phyloP scores from a whole-genome alignment of 805 yeast species.

The Wickerhamomyces hampshirensis region DNA sequence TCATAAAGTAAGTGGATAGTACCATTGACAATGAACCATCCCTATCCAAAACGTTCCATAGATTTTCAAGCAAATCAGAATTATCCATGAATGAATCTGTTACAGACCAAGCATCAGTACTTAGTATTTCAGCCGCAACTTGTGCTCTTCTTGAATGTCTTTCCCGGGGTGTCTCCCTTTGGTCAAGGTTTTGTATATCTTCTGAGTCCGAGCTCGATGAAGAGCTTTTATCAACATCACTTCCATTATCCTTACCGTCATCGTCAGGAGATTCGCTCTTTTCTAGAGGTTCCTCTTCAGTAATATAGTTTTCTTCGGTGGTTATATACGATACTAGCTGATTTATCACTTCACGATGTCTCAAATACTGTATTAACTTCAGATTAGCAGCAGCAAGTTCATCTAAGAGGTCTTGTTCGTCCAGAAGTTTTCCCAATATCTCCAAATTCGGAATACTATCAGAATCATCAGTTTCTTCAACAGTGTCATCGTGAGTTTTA shows the following conservation, averaged over 20 bases:
- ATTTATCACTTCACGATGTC: conserved; percentile 70
- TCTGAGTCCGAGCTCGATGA: conserved; percentile 28
- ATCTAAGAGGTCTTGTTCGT: conserved; percentile 69
- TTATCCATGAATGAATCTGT: conserved; percentile 86
- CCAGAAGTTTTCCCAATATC: conserved; percentile 55
- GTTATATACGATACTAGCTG: conserved; percentile 66
- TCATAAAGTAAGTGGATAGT: conserved; percentile 84
- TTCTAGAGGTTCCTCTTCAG: conserved; percentile 1
- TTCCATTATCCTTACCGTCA: conserved; percentile 21
- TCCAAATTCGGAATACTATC: conserved; percentile 36
- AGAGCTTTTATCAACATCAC: conserved; percentile 18
- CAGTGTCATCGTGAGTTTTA: conserved; percentile 22
- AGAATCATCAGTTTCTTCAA: conserved; percentile 28
- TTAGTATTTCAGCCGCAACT: conserved; percentile 81
- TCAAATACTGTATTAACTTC: conserved; percentile 70
- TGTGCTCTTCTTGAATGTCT: conserved; percentile 45
- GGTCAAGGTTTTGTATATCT: conserved; percentile 20
- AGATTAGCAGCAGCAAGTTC: conserved; percentile 70
- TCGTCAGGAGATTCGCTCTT: conserved; percentile 1
- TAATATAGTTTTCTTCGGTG: conserved; percentile 10
- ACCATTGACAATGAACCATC: conserved; percentile 65
- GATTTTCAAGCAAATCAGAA: conserved; percentile 52
- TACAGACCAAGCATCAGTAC: conserved; percentile 91
- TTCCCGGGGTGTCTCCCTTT: conserved; percentile 33
- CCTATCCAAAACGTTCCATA: conserved; percentile 79